These are phyloP conservation scores for Ajuga reptans DNA, from an alignment of 305 asterid genomes.

Conservation along the genomic window DNA sequence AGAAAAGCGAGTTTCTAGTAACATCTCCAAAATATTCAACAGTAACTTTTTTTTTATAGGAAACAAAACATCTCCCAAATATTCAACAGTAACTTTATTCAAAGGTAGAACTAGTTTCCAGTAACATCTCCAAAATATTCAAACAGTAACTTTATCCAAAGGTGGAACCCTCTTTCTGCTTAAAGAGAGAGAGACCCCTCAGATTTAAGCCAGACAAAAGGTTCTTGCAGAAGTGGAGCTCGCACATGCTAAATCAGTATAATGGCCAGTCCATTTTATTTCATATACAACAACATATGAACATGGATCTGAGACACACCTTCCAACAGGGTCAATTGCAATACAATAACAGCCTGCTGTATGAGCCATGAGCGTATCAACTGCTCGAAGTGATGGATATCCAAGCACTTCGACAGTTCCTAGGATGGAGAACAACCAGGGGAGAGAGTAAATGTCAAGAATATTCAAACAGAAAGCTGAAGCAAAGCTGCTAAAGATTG, in stretches of 20 bases:
- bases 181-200: not conserved
- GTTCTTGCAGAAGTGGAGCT: not conserved
- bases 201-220: not conserved
- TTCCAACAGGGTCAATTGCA: constrained; percentile 89
- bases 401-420: constrained; percentile 94
- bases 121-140: too few species aligned
- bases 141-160: too few species aligned
- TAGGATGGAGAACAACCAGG: constrained; percentile 22
- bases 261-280: not conserved
- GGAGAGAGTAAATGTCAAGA: constrained; percentile 4
- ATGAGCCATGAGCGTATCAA: constrained; percentile 84
- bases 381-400: constrained; percentile 71
- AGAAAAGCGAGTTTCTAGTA: not conserved
- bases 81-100: too few species aligned
- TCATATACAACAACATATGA: not conserved
- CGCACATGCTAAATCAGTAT: not conserved
- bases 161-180: too few species aligned
- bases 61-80: too few species aligned
- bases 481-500: too few species aligned
- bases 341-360: constrained; percentile 99
- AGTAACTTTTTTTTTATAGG: not conserved
- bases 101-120: too few species aligned
- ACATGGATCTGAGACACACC: constrained; percentile 36
- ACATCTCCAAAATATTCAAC: not conserved
- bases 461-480: too few species aligned